phyloP scores from a whole-genome alignment of 2,329 filamentous ascomycete species.

The Phialophora tarda region DNA sequence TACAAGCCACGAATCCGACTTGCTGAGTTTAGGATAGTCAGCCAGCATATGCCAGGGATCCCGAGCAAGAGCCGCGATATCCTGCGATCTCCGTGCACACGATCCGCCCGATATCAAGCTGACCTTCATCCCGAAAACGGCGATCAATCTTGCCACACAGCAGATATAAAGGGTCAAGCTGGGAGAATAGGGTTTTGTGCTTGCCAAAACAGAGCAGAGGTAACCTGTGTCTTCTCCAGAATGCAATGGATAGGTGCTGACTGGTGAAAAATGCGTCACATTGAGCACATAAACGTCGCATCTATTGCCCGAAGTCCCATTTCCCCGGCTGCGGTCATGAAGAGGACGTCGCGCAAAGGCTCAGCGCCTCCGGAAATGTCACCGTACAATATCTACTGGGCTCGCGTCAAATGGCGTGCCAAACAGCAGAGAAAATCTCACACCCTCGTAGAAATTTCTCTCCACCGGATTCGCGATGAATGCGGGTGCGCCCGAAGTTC shows the following conservation, averaged over 20 bases:
- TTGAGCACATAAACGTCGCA: background rate
- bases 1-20: background rate
- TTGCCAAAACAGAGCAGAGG: background rate
- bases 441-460: background rate
- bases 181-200: background rate
- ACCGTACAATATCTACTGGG: background rate
- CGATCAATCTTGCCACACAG: background rate
- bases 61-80: background rate
- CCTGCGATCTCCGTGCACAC: background rate
- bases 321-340: background rate
- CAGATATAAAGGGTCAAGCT: background rate
- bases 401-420: background rate
- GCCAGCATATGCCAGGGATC: background rate
- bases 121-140: background rate
- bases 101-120: background rate
- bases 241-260: background rate
- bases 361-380: background rate
- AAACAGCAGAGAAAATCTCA: background rate
- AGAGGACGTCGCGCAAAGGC: background rate
- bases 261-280: background rate
- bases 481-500: background rate
- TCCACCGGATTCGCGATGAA: background rate
- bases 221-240: background rate
- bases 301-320: background rate
- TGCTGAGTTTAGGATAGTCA: slow-evolving; percentile 3